phyloP scores from a whole-genome alignment of 169 alveolate species.

The Perkinsus marinus region DNA sequence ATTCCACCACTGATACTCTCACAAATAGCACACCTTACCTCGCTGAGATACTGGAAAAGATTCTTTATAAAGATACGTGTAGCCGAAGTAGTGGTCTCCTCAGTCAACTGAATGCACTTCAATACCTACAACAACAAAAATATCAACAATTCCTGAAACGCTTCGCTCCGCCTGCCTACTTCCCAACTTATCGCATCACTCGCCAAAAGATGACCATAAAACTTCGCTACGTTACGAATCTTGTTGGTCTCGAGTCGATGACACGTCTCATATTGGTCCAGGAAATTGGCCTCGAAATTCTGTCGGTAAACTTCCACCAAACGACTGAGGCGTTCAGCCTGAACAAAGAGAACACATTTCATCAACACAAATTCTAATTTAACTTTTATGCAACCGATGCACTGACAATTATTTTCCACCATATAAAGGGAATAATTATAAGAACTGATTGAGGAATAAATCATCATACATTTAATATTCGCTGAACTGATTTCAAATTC shows the following conservation, averaged over 20 bases:
- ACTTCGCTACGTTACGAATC: conserved; percentile 87
- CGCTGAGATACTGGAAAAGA: conserved; percentile 78
- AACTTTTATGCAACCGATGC: too few relatives aligned
- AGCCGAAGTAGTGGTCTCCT: conserved; percentile 90
- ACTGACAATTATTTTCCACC: too few relatives aligned
- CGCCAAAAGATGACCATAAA: conserved; percentile 86
- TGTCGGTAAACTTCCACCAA: conserved; percentile 75
- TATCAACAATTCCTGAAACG: background rate
- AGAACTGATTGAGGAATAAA: too few relatives aligned
- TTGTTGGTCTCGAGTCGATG: conserved; percentile 93
- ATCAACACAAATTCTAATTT: too few relatives aligned
- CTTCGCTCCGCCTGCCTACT: background rate
- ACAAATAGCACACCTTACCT: conserved; percentile 31
- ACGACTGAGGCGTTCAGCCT: conserved; percentile 87
- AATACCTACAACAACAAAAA: background rate
- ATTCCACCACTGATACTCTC: background rate
- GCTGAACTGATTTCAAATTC: too few relatives aligned
- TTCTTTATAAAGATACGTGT: conserved; percentile 91
- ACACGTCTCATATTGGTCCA: conserved; percentile 44
- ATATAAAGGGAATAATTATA: too few relatives aligned
- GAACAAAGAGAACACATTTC: conserved; percentile 17
- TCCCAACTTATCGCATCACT: conserved; percentile 58
- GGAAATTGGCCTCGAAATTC: conserved; percentile 70
- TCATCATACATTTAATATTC: too few relatives aligned
- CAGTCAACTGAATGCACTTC: conserved; percentile 70